These are phyloP conservation scores for Phytophthora pistaciae DNA, from an alignment of 352 stramenopile species.

Conservation along the genomic window DNA sequence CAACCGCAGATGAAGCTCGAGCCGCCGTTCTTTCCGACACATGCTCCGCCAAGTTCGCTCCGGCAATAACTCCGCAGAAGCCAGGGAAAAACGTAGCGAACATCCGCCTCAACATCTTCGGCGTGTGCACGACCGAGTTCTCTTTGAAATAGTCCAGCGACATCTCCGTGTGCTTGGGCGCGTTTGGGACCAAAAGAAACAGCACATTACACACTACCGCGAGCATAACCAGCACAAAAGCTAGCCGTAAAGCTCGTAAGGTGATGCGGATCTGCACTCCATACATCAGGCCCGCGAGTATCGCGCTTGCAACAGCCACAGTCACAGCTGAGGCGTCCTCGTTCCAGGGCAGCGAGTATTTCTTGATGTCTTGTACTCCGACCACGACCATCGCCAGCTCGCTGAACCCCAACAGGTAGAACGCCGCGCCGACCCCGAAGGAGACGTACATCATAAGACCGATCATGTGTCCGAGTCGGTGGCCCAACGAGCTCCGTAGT, in stretches of 20 bases:
- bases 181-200: constrained; percentile 43
- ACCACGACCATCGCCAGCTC: constrained; percentile 61
- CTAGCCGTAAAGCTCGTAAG: constrained; percentile 34
- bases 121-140: constrained; percentile 32
- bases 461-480: constrained; percentile 45
- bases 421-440: constrained; percentile 48
- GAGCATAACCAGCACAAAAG: constrained; percentile 50
- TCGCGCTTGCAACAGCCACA: constrained; percentile 36
- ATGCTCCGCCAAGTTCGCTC: constrained; percentile 45
- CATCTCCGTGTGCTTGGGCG: constrained; percentile 37
- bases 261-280: constrained; percentile 24
- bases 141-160: constrained; percentile 32
- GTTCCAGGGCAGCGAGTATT: constrained; percentile 45
- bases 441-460: constrained; percentile 49
- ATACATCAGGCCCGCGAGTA: constrained; percentile 37
- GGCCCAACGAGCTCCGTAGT: constrained; percentile 34
- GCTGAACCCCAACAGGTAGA: constrained; percentile 58
- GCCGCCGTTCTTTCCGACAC: constrained; percentile 23
- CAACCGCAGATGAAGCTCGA: constrained; percentile 2
- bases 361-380: constrained; percentile 1
- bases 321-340: constrained; percentile 41
- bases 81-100: constrained; percentile 55
- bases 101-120: constrained; percentile 35
- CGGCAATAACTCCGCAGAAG: constrained; percentile 54
- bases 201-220: constrained; percentile 46